Percentiles rank a stretch among this genome's conserved stretches.
Conservation (phyloP, 2,329 filamentous ascomycete species). For the Herpomyces periplanetae region DNA sequence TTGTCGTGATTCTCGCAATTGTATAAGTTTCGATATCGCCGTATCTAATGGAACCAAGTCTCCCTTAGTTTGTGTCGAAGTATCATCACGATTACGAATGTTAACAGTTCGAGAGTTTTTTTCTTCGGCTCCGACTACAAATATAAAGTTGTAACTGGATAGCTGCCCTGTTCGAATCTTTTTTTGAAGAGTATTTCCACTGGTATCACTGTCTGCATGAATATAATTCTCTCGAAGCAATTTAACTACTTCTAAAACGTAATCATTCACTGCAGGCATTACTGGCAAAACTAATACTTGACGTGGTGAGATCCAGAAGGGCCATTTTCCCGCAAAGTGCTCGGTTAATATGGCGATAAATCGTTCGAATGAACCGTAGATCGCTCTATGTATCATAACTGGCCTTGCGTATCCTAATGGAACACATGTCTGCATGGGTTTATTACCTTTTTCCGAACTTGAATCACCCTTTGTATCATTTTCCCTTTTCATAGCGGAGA, state of each 20-base stretch:
- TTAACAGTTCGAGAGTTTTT: conserved; percentile 18
- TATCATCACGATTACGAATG: conserved; percentile 21
- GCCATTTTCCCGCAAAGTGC: conserved; percentile 59
- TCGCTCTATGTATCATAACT: conserved; percentile 55
- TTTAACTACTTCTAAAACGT: conserved; percentile 30
- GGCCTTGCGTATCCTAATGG: conserved; percentile 40
- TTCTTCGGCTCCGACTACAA: conserved; percentile 23
- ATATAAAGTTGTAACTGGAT: conserved; percentile 48
- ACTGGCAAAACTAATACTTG: conserved; percentile 44
- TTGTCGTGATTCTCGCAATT: conserved; percentile 13
- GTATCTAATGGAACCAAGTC: conserved; percentile 19
- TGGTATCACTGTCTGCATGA: conserved; percentile 27
- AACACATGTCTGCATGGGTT: too few relatives aligned
- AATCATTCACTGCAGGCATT: conserved; percentile 26
- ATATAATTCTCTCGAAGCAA: conserved; percentile 25
- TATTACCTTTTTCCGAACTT: too few relatives aligned
- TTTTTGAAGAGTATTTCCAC: conserved; percentile 49
- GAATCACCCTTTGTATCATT: too few relatives aligned
- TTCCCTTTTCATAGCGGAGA: too few relatives aligned
- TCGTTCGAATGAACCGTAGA: conserved; percentile 26
- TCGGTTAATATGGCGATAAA: conserved; percentile 38
- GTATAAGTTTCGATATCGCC: conserved; percentile 15
- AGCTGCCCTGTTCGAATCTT: conserved; percentile 52
- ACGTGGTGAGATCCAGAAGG: conserved; percentile 52
- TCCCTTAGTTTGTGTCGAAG: conserved; percentile 18